These are phyloP conservation scores for Berberis vulgaris DNA, from an alignment of 164 flowering plant genomes.

Conservation along the genomic window DNA sequence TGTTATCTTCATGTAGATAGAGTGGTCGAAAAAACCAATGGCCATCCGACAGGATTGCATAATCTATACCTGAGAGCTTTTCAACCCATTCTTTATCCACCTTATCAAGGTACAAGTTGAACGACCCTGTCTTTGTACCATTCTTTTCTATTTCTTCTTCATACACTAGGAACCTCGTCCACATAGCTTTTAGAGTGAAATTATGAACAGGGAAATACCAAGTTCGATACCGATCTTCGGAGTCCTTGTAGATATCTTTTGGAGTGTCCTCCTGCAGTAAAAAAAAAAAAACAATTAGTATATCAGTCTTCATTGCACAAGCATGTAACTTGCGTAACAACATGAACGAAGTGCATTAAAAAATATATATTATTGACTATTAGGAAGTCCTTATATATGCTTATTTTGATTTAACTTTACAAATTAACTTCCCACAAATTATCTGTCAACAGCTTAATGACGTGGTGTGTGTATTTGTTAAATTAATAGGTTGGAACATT, in stretches of 20 bases:
- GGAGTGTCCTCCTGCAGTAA: slow-evolving; percentile 30
- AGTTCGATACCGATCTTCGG: slow-evolving; percentile 37
- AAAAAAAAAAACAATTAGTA: background rate
- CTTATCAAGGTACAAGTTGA: slow-evolving; percentile 27
- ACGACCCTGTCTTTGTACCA: slow-evolving; percentile 16
- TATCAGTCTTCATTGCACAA: too few species aligned
- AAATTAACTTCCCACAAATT: background rate
- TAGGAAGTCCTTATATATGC: too few species aligned
- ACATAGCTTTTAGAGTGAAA: slow-evolving; percentile 56
- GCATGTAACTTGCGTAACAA: too few species aligned
- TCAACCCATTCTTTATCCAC: slow-evolving; percentile 21
- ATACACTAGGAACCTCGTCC: slow-evolving; percentile 34
- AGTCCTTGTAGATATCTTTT: slow-evolving; percentile 33
- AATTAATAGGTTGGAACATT: too few species aligned
- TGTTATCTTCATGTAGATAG: slow-evolving; percentile 11
- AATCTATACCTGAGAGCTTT: slow-evolving; percentile 19
- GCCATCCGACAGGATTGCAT: slow-evolving; percentile 24
- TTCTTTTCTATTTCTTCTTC: slow-evolving; percentile 17
- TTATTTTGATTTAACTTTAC: too few species aligned
- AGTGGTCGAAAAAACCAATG: slow-evolving; percentile 39
- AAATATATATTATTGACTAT: too few species aligned
- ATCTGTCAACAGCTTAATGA: too few species aligned
- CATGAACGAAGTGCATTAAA: too few species aligned
- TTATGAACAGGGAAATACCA: slow-evolving; percentile 58
- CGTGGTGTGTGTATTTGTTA: too few species aligned